These are phyloP conservation scores for Epichloe sibirici DNA, from an alignment of 2,329 filamentous ascomycete genomes.

Conservation along the genomic window DNA sequence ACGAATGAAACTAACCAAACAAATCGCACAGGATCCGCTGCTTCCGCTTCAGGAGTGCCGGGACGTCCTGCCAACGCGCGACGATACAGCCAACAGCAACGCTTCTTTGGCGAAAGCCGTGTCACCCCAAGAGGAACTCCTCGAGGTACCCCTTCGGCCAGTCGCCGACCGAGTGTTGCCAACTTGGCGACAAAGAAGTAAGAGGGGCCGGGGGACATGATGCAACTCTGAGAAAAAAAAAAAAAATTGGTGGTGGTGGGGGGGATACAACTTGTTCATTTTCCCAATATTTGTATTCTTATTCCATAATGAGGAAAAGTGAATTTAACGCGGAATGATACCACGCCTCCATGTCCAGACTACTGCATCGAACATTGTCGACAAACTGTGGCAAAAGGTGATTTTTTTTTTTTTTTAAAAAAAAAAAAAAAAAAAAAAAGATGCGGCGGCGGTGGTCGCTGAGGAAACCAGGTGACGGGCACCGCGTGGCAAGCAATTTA, in stretches of 20 bases:
- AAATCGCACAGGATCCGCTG: slow-evolving; percentile 7
- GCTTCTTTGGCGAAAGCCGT: slow-evolving; percentile 29
- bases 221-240: background rate
- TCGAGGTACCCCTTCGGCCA: slow-evolving; percentile 24
- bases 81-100: slow-evolving; percentile 26
- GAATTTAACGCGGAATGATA: slow-evolving; percentile 1
- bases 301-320: background rate
- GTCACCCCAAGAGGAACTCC: slow-evolving; percentile 27
- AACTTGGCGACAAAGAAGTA: slow-evolving; percentile 7
- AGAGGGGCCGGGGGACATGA: background rate
- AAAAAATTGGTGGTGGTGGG: background rate
- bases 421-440: too few relatives aligned
- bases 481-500: background rate
- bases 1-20: too few relatives aligned
- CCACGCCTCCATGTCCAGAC: background rate
- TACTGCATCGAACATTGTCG: background rate
- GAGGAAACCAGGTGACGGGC: background rate
- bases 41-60: slow-evolving; percentile 11
- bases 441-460: background rate
- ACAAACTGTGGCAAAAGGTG: background rate
- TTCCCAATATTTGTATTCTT: background rate
- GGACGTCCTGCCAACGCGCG: slow-evolving; percentile 13
- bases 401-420: too few relatives aligned
- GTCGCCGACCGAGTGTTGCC: slow-evolving; percentile 18
- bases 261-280: background rate